Conservation (phyloP, 257 asterid species). For the Apocynum venetum region DNA sequence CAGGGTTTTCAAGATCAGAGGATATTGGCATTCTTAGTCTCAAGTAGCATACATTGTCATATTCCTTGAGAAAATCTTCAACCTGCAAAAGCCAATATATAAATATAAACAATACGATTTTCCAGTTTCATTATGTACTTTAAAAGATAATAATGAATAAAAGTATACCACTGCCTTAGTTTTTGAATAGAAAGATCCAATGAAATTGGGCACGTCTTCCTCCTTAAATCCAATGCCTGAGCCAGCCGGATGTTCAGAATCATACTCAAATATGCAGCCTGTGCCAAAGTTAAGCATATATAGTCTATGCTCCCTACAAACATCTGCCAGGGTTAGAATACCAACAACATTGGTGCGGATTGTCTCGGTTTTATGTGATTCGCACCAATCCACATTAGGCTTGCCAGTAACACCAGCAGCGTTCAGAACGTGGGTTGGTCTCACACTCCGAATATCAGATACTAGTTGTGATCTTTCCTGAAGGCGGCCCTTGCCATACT, state of each 20-base stretch:
- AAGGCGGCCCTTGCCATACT: slow-evolving; percentile 58
- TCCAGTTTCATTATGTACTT: too few species aligned
- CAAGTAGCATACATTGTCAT: slow-evolving; percentile 34
- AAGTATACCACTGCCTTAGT: slow-evolving; percentile 61
- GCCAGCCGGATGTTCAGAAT: slow-evolving; percentile 51
- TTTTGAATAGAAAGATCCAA: slow-evolving; percentile 60
- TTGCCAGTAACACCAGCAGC: slow-evolving; percentile 68
- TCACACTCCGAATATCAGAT: slow-evolving; percentile 42
- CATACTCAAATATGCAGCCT: slow-evolving; percentile 63
- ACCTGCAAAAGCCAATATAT: slow-evolving; percentile 12
- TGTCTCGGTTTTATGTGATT: slow-evolving; percentile 52
- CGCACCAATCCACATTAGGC: slow-evolving; percentile 72
- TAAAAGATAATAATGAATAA: background rate
- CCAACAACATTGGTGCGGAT: slow-evolving; percentile 57
- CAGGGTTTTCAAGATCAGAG: slow-evolving; percentile 28
- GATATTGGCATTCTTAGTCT: slow-evolving; percentile 38
- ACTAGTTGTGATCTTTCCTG: slow-evolving; percentile 39
- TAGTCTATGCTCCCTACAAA: slow-evolving; percentile 48
- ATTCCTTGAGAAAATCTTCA: slow-evolving; percentile 32
- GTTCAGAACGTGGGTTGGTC: slow-evolving; percentile 61
- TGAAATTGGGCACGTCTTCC: slow-evolving; percentile 55
- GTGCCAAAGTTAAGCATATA: slow-evolving; percentile 54
- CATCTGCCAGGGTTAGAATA: slow-evolving; percentile 52
- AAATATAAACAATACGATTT: too few species aligned
- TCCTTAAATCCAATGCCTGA: slow-evolving; percentile 63